These are phyloP conservation scores for Nephromyces sp. DNA, from an alignment of 169 alveolate genomes.

Conservation along the genomic window DNA sequence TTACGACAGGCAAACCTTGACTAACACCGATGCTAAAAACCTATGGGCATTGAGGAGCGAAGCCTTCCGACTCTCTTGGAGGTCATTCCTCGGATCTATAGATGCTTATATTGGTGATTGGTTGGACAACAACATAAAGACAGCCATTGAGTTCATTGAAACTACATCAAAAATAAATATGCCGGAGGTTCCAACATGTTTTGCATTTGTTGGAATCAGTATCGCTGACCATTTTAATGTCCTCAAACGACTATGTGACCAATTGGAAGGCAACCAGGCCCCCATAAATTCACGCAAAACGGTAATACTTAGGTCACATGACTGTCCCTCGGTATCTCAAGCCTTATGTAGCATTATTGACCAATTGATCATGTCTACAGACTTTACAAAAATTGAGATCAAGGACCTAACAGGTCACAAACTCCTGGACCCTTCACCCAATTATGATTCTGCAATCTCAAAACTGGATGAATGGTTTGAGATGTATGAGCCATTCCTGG, in stretches of 20 bases:
- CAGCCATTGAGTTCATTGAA: neutral
- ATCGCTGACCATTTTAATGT: neutral
- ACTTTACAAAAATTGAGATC: too few species aligned
- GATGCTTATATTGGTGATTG: neutral
- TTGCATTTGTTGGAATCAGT: neutral
- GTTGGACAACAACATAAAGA: neutral
- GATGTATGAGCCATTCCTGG: too few species aligned
- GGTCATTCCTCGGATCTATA: neutral
- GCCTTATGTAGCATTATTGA: neutral
- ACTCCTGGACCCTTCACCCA: too few species aligned
- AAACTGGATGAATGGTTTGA: too few species aligned
- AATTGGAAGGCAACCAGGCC: too few species aligned
- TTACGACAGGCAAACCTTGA: too few species aligned
- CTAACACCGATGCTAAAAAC: neutral
- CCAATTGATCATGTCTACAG: neutral
- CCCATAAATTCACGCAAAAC: neutral
- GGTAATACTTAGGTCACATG: neutral
- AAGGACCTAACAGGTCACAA: too few species aligned
- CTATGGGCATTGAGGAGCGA: neutral
- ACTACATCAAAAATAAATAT: neutral
- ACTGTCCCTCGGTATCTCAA: neutral
- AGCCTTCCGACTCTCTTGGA: neutral
- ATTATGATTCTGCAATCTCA: too few species aligned
- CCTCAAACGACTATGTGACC: too few species aligned
- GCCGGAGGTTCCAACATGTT: neutral